Evolutionary conservation across 2,329 filamentous ascomycete species (phyloP).

Genomic region (Samsoniella hepiali): DNA sequence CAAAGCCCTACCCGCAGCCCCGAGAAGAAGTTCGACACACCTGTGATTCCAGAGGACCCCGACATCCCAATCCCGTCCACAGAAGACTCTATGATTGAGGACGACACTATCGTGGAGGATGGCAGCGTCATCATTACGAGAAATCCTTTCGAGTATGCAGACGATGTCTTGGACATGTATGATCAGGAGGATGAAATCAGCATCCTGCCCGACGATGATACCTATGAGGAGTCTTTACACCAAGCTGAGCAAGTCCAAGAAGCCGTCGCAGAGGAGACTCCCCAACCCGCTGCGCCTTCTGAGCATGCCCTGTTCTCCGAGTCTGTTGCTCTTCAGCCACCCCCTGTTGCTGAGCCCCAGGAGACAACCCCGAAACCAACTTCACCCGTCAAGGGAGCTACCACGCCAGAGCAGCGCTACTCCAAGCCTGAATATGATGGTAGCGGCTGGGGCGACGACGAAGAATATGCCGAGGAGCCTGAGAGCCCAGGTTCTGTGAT

Average conservation of each 20-base stretch:
- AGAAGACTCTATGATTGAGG: constrained; percentile 64
- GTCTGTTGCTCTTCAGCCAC: neutral
- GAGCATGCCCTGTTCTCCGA: neutral
- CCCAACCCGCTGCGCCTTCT: neutral
- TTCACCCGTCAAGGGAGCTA: constrained; percentile 35
- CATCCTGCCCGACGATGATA: constrained; percentile 58
- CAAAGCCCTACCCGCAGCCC: constrained; percentile 53
- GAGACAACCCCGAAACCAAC: constrained; percentile 12
- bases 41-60: constrained; percentile 64
- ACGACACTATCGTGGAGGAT: constrained; percentile 50
- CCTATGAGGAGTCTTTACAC: constrained; percentile 8
- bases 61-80: constrained; percentile 87
- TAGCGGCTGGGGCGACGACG: constrained; percentile 55
- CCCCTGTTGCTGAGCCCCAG: neutral
- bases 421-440: constrained; percentile 64
- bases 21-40: constrained; percentile 45
- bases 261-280: constrained; percentile 34
- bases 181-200: constrained; percentile 48
- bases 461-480: constrained; percentile 57
- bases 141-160: constrained; percentile 57
- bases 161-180: constrained; percentile 65
- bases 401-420: constrained; percentile 47
- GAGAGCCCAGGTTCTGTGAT: constrained; percentile 89
- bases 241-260: constrained; percentile 20
- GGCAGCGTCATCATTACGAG: constrained; percentile 66